Conservation (phyloP, 2,329 filamentous ascomycete species). For the Rutstroemia sydowiana region DNA sequence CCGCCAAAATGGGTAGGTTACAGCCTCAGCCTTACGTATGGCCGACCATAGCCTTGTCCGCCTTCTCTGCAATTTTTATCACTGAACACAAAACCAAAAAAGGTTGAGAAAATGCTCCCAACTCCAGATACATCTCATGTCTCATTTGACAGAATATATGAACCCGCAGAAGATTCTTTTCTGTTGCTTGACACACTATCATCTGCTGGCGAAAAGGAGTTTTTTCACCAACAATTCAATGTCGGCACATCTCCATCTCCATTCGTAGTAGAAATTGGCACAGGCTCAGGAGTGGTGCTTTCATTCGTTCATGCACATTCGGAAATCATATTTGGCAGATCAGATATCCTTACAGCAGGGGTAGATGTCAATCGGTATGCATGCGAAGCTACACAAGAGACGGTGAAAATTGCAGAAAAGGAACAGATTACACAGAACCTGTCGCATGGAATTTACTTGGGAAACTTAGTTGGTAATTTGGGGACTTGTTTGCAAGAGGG, state of each 20-base stretch:
- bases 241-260: slow-evolving; percentile 37
- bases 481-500: slow-evolving; percentile 49
- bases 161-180: slow-evolving; percentile 93
- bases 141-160: slow-evolving; percentile 80
- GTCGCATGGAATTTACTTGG: slow-evolving; percentile 49
- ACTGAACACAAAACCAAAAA: not conserved
- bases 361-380: slow-evolving; percentile 83
- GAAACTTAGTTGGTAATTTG: slow-evolving; percentile 65
- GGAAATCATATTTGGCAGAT: slow-evolving; percentile 61
- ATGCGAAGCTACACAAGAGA: slow-evolving; percentile 66
- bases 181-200: slow-evolving; percentile 89
- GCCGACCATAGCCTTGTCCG: slow-evolving; percentile 12
- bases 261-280: slow-evolving; percentile 77
- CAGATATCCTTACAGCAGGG: slow-evolving; percentile 62
- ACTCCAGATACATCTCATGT: slow-evolving; percentile 93
- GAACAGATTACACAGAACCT: slow-evolving; percentile 31
- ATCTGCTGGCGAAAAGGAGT: slow-evolving; percentile 34
- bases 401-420: slow-evolving; percentile 46
- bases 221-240: slow-evolving; percentile 19
- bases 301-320: slow-evolving; percentile 79
- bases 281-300: slow-evolving; percentile 89
- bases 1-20: too few species aligned
- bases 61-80: not conserved
- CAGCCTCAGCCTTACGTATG: too few species aligned
- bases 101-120: slow-evolving; percentile 60